A percentile compares a stretch with the other conserved stretches of the same genome.
These are phyloP conservation scores for Collybia nuda DNA, from an alignment of 768 basidiomycete species.

Conservation along the genomic window DNA sequence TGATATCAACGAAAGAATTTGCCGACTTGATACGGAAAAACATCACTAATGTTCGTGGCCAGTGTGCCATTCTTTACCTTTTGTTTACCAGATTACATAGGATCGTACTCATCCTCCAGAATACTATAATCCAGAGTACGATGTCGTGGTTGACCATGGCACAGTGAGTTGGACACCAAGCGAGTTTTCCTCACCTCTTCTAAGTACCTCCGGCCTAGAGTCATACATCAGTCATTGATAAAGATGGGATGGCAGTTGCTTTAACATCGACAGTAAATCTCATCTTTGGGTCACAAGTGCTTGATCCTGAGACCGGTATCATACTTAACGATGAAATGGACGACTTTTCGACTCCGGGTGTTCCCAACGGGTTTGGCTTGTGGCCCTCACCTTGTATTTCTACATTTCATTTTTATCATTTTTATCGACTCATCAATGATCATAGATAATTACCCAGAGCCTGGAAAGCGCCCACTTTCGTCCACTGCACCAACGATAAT, in stretches of 20 bases:
- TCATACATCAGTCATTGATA: conserved; percentile 82
- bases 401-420: neutral
- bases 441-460: conserved; percentile 84
- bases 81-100: conserved; percentile 34
- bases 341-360: conserved; percentile 87
- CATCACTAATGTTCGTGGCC: conserved; percentile 70
- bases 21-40: conserved; percentile 59
- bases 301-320: conserved; percentile 86
- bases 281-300: conserved; percentile 84
- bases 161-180: conserved; percentile 52
- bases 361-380: conserved; percentile 82
- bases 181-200: neutral
- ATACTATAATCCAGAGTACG: conserved; percentile 86
- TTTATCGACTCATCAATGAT: conserved; percentile 2
- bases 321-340: conserved; percentile 95
- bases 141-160: conserved; percentile 79
- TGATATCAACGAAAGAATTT: conserved; percentile 71
- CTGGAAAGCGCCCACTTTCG: conserved; percentile 88
- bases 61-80: conserved; percentile 21
- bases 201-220: conserved; percentile 47
- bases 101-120: conserved; percentile 75
- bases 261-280: conserved; percentile 90
- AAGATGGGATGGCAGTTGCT: conserved; percentile 82
- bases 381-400: conserved; percentile 76
- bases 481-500: conserved; percentile 82